These are phyloP conservation scores for Codiaeum variegatum DNA, from an alignment of 441 rosid genomes.

Conservation along the genomic window DNA sequence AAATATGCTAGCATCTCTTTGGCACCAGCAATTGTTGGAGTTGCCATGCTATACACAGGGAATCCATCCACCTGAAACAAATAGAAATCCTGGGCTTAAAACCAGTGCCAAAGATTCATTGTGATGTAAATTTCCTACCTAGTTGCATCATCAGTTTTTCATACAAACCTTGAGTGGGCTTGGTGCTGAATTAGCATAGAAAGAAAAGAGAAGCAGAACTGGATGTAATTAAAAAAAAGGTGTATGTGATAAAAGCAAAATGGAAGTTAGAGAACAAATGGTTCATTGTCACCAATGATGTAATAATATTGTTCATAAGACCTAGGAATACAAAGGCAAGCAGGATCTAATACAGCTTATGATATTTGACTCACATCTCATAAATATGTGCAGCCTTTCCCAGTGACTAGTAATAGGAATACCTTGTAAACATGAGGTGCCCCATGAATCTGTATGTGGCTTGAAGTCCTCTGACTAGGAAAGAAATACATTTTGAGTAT, in stretches of 20 bases:
- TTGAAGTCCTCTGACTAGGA: conserved; percentile 95
- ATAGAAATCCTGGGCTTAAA: conserved; percentile 17
- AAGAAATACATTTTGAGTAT: conserved; percentile 91
- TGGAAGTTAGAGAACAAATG: not conserved
- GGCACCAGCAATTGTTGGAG: conserved; percentile 85
- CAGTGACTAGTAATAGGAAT: conserved; percentile 19
- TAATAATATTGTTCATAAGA: not conserved
- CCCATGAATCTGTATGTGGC: conserved; percentile 80
- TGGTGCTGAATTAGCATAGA: not conserved
- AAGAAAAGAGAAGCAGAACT: not conserved
- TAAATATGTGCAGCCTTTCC: not conserved
- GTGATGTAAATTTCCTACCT: not conserved
- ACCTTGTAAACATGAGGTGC: conserved; percentile 95
- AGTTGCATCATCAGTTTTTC: not conserved
- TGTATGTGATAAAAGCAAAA: not conserved
- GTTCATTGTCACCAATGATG: conserved; percentile 1
- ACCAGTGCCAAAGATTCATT: not conserved
- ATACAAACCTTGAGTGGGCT: not conserved
- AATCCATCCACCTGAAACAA: conserved; percentile 79
- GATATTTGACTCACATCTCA: not conserved
- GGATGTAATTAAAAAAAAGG: not conserved
- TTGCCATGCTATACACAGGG: conserved; percentile 98
- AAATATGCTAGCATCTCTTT: conserved; percentile 85
- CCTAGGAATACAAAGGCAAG: not conserved
- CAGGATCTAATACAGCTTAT: not conserved